Evolutionary conservation across 257 asterid species (phyloP).

Genomic region (Cordia subcordata): DNA sequence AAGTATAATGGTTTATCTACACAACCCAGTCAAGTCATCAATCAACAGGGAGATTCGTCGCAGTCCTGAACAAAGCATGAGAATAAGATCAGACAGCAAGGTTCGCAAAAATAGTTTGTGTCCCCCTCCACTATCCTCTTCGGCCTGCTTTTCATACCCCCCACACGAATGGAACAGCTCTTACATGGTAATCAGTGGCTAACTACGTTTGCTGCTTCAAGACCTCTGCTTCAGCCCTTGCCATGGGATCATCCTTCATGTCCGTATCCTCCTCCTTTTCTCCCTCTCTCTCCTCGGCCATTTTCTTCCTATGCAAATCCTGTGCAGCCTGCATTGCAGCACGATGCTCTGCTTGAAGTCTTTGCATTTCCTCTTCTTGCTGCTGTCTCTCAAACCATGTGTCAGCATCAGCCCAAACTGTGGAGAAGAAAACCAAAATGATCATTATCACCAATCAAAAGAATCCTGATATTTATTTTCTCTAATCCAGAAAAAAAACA

Average conservation of each 20-base stretch:
- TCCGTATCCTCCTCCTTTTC: slow-evolving; percentile 61
- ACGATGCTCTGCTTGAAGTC: slow-evolving; percentile 73
- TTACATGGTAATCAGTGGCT: not conserved
- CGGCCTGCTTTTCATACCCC: not conserved
- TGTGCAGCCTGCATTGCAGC: slow-evolving; percentile 78
- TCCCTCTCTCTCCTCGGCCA: slow-evolving; percentile 85
- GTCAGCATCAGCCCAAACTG: slow-evolving; percentile 99
- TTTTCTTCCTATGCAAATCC: slow-evolving; percentile 80
- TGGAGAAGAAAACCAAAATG: not conserved
- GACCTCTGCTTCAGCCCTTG: slow-evolving; percentile 67
- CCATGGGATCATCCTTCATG: slow-evolving; percentile 58
- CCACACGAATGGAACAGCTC: not conserved
- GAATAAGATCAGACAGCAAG: not conserved
- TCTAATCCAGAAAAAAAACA: too few relatives aligned
- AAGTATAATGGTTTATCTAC: not conserved
- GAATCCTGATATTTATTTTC: too few relatives aligned
- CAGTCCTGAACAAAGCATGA: not conserved
- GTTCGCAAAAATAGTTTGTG: not conserved
- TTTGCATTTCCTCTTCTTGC: slow-evolving; percentile 83
- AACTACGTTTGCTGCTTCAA: slow-evolving; percentile 32
- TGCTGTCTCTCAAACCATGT: slow-evolving; percentile 96
- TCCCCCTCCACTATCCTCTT: too few relatives aligned
- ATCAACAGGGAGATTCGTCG: not conserved
- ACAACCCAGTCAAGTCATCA: not conserved
- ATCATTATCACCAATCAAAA: not conserved